Evolutionary conservation across 2,329 filamentous ascomycete genomes (phyloP).

Genomic region (Ceratocystis cacaofunesta): DNA sequence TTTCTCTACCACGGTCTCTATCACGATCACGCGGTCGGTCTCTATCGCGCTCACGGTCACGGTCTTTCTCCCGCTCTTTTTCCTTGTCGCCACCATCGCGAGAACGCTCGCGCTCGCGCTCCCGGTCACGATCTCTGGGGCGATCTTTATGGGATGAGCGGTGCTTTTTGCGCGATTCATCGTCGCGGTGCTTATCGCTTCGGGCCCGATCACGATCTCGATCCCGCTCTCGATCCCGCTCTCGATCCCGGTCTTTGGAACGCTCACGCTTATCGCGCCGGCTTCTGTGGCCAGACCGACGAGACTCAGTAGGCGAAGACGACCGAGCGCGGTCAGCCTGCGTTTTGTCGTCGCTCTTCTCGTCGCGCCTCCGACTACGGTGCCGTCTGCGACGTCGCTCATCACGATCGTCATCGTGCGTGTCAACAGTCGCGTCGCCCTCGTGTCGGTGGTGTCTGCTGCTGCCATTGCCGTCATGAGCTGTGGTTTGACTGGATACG

Average conservation of each 20-base stretch:
- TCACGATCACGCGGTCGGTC: constrained; percentile 23
- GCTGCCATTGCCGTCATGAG: constrained; percentile 6
- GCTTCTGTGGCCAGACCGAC: constrained; percentile 39
- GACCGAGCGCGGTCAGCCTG: constrained; percentile 45
- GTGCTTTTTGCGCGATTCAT: constrained; percentile 28
- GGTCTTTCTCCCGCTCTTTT: constrained; percentile 23
- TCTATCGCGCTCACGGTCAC: constrained; percentile 18
- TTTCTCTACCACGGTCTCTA: constrained; percentile 26
- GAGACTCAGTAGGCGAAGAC: constrained; percentile 45
- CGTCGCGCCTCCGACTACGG: constrained; percentile 33
- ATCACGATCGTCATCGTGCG: constrained; percentile 4
- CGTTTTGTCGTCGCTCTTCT: constrained; percentile 35
- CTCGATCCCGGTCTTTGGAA: constrained; percentile 28
- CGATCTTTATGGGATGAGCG: constrained; percentile 32
- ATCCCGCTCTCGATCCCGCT: constrained; percentile 24
- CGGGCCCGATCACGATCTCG: constrained; percentile 23
- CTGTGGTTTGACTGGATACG: constrained; percentile 21
- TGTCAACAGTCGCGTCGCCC: constrained; percentile 3
- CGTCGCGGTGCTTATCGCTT: constrained; percentile 32
- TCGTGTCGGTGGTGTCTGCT: constrained; percentile 10
- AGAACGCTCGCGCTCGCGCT: constrained; percentile 29
- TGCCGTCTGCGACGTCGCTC: constrained; percentile 30
- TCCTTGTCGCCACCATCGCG: constrained; percentile 23
- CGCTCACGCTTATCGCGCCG: constrained; percentile 43
- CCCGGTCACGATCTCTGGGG: constrained; percentile 25